Evolutionary conservation across 2,329 filamentous ascomycete species (phyloP), one percentile per base, ranked within the genome.

Genomic region (Leptographium lundbergii): DNA sequence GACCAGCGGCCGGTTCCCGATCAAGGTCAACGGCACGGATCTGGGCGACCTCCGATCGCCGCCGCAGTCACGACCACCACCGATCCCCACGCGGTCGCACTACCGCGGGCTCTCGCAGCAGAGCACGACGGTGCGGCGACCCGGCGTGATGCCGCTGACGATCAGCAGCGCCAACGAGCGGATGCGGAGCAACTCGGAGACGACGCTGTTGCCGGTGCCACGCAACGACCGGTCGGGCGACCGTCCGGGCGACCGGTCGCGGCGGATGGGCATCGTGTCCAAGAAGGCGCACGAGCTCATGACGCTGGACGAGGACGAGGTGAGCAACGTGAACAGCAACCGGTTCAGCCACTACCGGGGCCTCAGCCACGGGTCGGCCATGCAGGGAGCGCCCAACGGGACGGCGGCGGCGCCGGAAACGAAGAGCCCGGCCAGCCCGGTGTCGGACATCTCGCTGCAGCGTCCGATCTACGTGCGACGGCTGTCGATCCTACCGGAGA

Each of bases 61-160:
- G 17, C 84, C 79, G 45, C 72, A 81, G 13, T 75, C 77, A 24
- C 81, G 86, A 39, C 79, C 87, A 32, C 89, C 91, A 3, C 88
- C 88, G 0, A 88, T 95, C 61, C 90, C 90, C 0, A 81, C 82
- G 5, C 81, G 87, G 61, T 94, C 90, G 3, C 91, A 96, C 69
- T 89, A 89, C 65, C 84, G 91, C 34, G 85, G 85, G 1, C 74
- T 86, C 4, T 89, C 86, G 3, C 84, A 87, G 64, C 84, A 88
- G 63, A 87, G 79, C 64, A 74, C 79, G 2, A 74, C 81, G 6
- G 75, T 84, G 53, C 82, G 88, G 59, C 79, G 86, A 59, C 88
- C 90, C 1, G 83, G 85, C 2, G 80, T 90, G n/a, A 84, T 88
- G 71, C 89, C 81, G 10, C 67, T 84, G 52, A 84, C 85, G 3